These are phyloP conservation scores for Solanum pinnatisectum DNA, from an alignment of 257 asterid genomes.

Conservation along the genomic window DNA sequence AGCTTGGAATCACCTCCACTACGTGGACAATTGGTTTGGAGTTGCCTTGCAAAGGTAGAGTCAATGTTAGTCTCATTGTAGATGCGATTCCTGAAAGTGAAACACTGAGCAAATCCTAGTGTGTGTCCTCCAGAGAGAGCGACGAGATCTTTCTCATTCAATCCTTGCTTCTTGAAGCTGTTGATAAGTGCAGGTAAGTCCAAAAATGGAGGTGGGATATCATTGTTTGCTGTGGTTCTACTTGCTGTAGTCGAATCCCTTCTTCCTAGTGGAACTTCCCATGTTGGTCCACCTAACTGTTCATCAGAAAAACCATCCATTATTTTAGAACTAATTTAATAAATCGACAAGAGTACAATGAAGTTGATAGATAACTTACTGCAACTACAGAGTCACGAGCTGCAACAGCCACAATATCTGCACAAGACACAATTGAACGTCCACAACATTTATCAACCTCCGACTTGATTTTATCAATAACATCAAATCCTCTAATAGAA, in stretches of 20 bases:
- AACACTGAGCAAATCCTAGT: slow-evolving; percentile 33
- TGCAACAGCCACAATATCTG: not conserved
- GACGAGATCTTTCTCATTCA: slow-evolving; percentile 22
- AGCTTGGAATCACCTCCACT: slow-evolving; percentile 28
- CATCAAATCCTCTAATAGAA: slow-evolving; percentile 27
- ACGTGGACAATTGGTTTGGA: slow-evolving; percentile 23
- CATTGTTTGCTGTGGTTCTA: slow-evolving; percentile 16
- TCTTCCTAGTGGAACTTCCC: slow-evolving; percentile 44
- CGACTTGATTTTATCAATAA: not conserved
- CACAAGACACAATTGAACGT: not conserved
- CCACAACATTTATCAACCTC: slow-evolving; percentile 5
- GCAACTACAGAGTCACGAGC: slow-evolving; percentile 31
- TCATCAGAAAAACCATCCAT: no score
- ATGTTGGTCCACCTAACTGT: slow-evolving; percentile 40
- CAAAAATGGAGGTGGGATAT: slow-evolving; percentile 31
- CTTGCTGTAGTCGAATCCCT: slow-evolving; percentile 41
- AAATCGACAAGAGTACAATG: no score
- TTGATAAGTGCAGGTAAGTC: slow-evolving; percentile 20
- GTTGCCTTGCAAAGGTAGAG: slow-evolving; percentile 4
- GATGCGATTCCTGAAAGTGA: slow-evolving; percentile 14
- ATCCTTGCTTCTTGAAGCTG: slow-evolving; percentile 24
- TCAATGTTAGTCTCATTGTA: slow-evolving; percentile 24
- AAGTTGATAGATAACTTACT: not conserved
- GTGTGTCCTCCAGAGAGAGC: slow-evolving; percentile 48
- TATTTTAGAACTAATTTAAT: not conserved